phyloP scores from a whole-genome alignment of 148 eudicot genomes.

The Agrostemma githago region DNA sequence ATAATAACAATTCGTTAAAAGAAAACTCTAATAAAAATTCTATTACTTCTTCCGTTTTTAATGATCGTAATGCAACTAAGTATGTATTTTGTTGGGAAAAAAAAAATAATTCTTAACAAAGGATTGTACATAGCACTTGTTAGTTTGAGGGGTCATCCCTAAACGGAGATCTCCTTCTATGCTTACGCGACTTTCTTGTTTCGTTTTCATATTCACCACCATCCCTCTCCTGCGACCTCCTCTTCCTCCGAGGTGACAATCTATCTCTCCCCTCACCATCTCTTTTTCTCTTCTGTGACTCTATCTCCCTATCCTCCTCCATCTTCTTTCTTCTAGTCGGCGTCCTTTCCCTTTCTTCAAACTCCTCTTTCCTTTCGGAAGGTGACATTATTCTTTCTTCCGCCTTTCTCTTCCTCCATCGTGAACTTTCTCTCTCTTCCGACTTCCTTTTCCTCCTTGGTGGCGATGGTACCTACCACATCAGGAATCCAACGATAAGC shows the following conservation, averaged over 20 bases:
- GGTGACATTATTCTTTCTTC: slow-evolving; percentile 24
- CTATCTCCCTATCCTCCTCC: neutral
- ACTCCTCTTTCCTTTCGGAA: neutral
- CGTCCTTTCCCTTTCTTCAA: neutral
- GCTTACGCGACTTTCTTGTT: slow-evolving; percentile 34
- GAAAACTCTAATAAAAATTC: no score
- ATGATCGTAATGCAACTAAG: no score
- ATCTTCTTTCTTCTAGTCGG: neutral
- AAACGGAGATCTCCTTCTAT: slow-evolving; percentile 27
- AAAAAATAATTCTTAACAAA: neutral
- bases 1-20: no score
- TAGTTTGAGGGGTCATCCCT: slow-evolving; percentile 8
- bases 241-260: slow-evolving; percentile 32
- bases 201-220: slow-evolving; percentile 30
- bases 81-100: neutral
- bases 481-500: neutral
- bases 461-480: slow-evolving; percentile 63
- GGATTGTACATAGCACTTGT: neutral
- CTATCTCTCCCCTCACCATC: neutral
- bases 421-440: slow-evolving; percentile 39
- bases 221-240: slow-evolving; percentile 37
- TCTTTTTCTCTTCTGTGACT: neutral
- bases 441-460: slow-evolving; percentile 62
- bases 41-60: no score
- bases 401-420: slow-evolving; percentile 48